Base-by-base conservation (phyloP, 2,329 filamentous ascomycete genomes). In the Trichoderma atroviride region DNA sequence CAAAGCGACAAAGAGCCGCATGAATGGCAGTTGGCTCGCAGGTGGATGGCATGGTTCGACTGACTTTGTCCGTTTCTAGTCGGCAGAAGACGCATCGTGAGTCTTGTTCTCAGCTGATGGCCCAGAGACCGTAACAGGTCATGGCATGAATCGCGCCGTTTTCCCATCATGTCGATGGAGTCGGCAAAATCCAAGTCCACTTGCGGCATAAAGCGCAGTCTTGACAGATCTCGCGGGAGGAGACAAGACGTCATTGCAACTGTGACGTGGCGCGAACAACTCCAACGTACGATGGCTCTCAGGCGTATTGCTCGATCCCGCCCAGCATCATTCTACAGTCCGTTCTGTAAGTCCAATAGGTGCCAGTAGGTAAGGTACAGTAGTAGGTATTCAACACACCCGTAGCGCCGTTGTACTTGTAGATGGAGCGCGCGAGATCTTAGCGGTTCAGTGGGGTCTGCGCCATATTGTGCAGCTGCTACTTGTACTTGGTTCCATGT, bases 391-490 rank as follows among this genome's bases (percentile, higher is more conserved):
- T 19, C 16, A 19, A 19, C 37, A 3, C 37, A 19, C 37, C 37
- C 37, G 37, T 43, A 43, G 40, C 40, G 40, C 40, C 40, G 47
- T 50, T 50, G 43, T n/a, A 50, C 10, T 22, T 50, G 47, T n/a
- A 50, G 22, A 50, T 50, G 47, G 47, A 24, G 47, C 19, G 43
- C 43, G 22, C 19, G 40, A 47, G 55, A 67, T 67, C 62, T 50
- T 57, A 37, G 55, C 22, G 24, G 9, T 50, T 40, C 33, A 37
- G 63, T 67, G 63, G 63, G 63, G 63, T 67, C 35, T 67, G 63
- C 63, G 63, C 53, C 63, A 67, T 67, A 67, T 67, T 67, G 52
- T 47, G 63, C 37, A 16, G 37, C 14, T 50, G 53, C 55, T 19
- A 37, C 37, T 5, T 29, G 3, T 43, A 37, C 53, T 58, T 59